Evolutionary conservation across 2,329 filamentous ascomycete species (phyloP).

Genomic region (Penicillium sp.): DNA sequence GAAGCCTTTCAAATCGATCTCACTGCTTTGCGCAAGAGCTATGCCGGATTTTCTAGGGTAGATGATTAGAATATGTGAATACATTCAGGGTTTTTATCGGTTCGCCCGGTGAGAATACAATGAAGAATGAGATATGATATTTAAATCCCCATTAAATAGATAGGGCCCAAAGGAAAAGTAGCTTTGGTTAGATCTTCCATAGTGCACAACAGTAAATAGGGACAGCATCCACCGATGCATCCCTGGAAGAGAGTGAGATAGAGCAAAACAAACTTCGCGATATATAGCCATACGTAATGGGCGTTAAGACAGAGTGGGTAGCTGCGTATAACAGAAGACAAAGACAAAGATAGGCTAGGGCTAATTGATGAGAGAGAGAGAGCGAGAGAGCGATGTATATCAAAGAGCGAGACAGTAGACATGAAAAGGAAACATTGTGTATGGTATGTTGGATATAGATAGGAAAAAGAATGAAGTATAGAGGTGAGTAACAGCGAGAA

Average conservation of each 20-base stretch:
- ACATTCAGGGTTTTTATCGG: no score
- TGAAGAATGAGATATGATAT: not conserved
- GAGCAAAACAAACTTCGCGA: not conserved
- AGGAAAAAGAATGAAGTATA: not conserved
- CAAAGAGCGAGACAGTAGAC: not conserved
- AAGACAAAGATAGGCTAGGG: not conserved
- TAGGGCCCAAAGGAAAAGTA: not conserved
- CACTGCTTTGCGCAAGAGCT: no score
- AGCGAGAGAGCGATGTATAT: not conserved
- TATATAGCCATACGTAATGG: not conserved
- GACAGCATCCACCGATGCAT: slow-evolving; percentile 12
- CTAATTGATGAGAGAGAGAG: not conserved
- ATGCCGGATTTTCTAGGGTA: no score
- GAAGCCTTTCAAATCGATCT: no score
- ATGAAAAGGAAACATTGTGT: not conserved
- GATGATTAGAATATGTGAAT: no score
- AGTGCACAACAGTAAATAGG: not conserved
- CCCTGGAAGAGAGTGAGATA: not conserved
- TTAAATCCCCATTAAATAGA: not conserved
- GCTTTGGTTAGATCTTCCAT: not conserved
- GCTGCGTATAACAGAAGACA: not conserved
- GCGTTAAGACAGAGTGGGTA: not conserved
- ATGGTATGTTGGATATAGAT: not conserved
- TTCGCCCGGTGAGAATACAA: no score
- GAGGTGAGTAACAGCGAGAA: not conserved